A percentile compares a stretch with the other conserved stretches of the same genome.
Evolutionary conservation across 225 moss, liverwort and hornwort species (phyloP).

Genomic region (Polytrichum commune): DNA sequence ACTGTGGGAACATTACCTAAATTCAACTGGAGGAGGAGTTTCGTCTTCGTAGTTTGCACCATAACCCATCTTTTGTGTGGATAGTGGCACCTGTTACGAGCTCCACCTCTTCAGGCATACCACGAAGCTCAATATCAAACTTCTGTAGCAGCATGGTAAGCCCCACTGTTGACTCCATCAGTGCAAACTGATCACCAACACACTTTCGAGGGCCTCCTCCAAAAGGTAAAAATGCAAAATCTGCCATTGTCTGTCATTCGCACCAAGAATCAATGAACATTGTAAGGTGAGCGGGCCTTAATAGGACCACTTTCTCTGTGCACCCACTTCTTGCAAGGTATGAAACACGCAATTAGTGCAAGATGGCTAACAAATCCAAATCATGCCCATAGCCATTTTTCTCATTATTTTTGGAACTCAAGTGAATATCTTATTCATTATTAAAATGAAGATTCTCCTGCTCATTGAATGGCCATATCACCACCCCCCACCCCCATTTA

Average conservation of each 20-base stretch:
- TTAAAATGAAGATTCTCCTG: too few species aligned
- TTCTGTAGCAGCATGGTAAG: slow-evolving; percentile 84
- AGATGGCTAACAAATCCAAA: too few species aligned
- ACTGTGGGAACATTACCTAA: slow-evolving; percentile 7
- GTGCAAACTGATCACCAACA: slow-evolving; percentile 96
- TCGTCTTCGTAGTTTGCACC: slow-evolving; percentile 81
- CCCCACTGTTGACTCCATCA: slow-evolving; percentile 87
- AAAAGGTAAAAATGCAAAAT: slow-evolving; percentile 94
- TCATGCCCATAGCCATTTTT: too few species aligned
- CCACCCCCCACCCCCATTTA: too few species aligned
- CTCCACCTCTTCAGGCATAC: slow-evolving; percentile 75
- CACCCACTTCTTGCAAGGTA: too few species aligned
- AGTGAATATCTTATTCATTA: too few species aligned
- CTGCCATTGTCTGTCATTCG: slow-evolving; percentile 62
- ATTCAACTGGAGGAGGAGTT: slow-evolving; percentile 51
- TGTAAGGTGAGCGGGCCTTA: too few species aligned
- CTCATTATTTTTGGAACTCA: too few species aligned
- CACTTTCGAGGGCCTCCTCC: slow-evolving; percentile 98
- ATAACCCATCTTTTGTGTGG: slow-evolving; percentile 85
- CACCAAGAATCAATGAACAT: not conserved
- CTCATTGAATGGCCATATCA: too few species aligned
- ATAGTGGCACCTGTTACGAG: slow-evolving; percentile 93
- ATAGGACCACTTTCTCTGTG: too few species aligned
- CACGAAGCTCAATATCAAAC: slow-evolving; percentile 78
- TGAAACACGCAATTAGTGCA: too few species aligned